phyloP scores from a whole-genome alignment of 2,329 filamentous ascomycete species.

The Thyridium curvatum region DNA sequence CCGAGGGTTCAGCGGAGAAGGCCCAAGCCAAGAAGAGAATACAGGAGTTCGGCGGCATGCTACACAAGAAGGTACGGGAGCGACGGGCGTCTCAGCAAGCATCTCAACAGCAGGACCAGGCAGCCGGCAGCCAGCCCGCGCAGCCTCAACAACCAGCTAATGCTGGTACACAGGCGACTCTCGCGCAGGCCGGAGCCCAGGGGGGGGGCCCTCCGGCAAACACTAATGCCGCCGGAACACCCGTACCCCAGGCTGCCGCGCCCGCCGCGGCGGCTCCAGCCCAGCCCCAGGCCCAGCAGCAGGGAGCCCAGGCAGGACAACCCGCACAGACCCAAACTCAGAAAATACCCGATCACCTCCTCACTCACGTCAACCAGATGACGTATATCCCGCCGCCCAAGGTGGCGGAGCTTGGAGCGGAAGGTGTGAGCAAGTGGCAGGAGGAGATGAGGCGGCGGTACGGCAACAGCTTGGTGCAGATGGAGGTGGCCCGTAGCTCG shows the following conservation, averaged over 20 bases:
- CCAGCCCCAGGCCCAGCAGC: slow-evolving; percentile 10
- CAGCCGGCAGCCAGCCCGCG: not conserved
- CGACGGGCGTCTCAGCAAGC: slow-evolving; percentile 2
- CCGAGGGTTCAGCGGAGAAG: slow-evolving; percentile 41
- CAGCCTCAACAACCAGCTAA: too few relatives aligned
- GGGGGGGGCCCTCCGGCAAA: too few relatives aligned
- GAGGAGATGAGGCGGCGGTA: slow-evolving; percentile 41
- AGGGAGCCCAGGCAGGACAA: slow-evolving; percentile 6
- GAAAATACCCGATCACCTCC: slow-evolving; percentile 32
- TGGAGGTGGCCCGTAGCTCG: slow-evolving; percentile 38
- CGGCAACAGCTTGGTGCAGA: slow-evolving; percentile 38
- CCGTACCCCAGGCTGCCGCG: slow-evolving; percentile 3
- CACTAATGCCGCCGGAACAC: not conserved
- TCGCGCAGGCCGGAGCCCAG: too few relatives aligned
- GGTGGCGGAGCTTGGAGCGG: slow-evolving; percentile 33
- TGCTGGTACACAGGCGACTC: too few relatives aligned
- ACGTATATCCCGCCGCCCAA: slow-evolving; percentile 36
- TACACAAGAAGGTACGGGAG: slow-evolving; percentile 21
- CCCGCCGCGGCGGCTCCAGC: slow-evolving; percentile 6
- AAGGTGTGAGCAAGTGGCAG: slow-evolving; percentile 40
- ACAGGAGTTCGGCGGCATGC: slow-evolving; percentile 52
- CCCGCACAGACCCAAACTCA: slow-evolving; percentile 6
- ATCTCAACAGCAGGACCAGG: slow-evolving; percentile 2
- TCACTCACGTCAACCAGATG: slow-evolving; percentile 41
- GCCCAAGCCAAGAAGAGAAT: slow-evolving; percentile 50